phyloP scores from a whole-genome alignment of 2,329 filamentous ascomycete species.

The Podosphaera leucotricha region DNA sequence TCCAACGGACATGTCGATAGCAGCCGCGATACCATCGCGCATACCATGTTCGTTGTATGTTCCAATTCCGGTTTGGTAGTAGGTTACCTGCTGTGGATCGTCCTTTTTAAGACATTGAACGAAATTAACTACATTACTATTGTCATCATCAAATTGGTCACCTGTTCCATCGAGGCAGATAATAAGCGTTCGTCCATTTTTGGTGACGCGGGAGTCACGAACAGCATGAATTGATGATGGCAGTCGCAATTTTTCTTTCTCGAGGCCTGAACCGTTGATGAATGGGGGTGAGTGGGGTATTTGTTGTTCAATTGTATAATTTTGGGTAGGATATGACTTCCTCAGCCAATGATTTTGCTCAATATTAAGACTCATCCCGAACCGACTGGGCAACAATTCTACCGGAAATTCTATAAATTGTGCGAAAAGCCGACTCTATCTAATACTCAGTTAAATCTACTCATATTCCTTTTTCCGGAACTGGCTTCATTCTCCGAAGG shows the following conservation, averaged over 20 bases:
- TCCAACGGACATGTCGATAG: conserved; percentile 21
- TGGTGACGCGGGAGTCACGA: conserved; percentile 2
- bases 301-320: no score
- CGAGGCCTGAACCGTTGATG: neutral
- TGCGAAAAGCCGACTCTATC: no score
- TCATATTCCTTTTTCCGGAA: no score
- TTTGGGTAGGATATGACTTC: neutral
- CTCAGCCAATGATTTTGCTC: neutral
- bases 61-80: conserved; percentile 23
- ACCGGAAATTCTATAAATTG: no score
- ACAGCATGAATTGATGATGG: conserved; percentile 6
- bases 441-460: no score
- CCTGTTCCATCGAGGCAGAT: conserved; percentile 23
- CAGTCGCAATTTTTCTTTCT: conserved; percentile 2
- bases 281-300: no score
- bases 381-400: no score
- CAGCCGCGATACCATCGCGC: conserved; percentile 18
- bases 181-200: conserved; percentile 12
- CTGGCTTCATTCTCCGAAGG: no score
- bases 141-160: conserved; percentile 20
- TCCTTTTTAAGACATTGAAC: conserved; percentile 22
- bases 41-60: conserved; percentile 20
- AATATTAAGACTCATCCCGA: no score
- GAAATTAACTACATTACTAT: conserved; percentile 22
- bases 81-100: conserved; percentile 17